Conservation (phyloP, 768 basidiomycete genomes). For the Jaapia argillacea region DNA sequence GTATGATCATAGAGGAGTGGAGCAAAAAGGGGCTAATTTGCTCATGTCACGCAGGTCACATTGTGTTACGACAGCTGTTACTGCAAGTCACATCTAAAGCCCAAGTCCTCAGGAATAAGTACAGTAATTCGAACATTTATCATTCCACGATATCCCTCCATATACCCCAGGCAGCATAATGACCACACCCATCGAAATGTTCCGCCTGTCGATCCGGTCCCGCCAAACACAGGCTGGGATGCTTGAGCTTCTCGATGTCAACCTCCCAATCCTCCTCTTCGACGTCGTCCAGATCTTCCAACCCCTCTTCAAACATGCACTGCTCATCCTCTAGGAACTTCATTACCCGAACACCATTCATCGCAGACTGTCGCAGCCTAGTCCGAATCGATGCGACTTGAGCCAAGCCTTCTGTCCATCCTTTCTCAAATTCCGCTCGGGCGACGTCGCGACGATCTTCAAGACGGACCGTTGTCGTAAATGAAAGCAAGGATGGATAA, state of each 20-base stretch:
- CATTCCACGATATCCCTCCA: constrained; percentile 26
- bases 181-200: constrained; percentile 29
- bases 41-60: not conserved
- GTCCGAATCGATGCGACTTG: constrained; percentile 39
- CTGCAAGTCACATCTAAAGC: too few relatives aligned
- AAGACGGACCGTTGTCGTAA: constrained; percentile 32
- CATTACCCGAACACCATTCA: constrained; percentile 35
- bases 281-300: constrained; percentile 2
- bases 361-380: constrained; percentile 35
- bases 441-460: constrained; percentile 29
- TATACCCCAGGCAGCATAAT: constrained; percentile 21
- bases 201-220: constrained; percentile 16
- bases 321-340: constrained; percentile 21
- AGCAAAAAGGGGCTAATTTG: not conserved
- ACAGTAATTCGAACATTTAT: too few relatives aligned
- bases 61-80: too few relatives aligned
- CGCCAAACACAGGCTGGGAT: constrained; percentile 30
- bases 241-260: constrained; percentile 7
- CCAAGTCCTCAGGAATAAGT: too few relatives aligned
- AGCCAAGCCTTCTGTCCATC: constrained; percentile 52
- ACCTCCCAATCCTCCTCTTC: constrained; percentile 7
- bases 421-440: constrained; percentile 42
- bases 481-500: constrained; percentile 33
- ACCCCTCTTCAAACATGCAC: constrained; percentile 18
- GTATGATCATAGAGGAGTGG: too few relatives aligned